Base-by-base conservation (phyloP, 148 eudicot species). In the Rhododendron williamsianum region DNA sequence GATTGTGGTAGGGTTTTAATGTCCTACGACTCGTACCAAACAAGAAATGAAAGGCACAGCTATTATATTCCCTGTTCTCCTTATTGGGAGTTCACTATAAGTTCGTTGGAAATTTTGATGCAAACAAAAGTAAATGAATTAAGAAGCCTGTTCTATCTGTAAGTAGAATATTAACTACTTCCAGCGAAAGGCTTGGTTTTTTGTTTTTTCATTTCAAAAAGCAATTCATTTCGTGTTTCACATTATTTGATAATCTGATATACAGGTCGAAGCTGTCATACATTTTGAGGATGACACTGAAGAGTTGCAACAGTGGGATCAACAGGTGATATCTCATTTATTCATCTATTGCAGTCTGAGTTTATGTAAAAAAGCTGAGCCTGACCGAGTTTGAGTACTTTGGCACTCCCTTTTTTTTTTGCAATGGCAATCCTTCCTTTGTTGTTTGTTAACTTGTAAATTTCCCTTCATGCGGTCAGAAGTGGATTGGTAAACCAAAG, bases 211-310 rank as follows among this genome's bases (percentile, higher is more conserved):
- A 19, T 25, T 30, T n/a, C 21, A 43, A 72, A 65, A 30, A 45
- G 38, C 52, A 74, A 43, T 82, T 86, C 4, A 9, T 33, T 67
- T 13, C 25, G 19, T 38, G n/a, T 35, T 46, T 19, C 15, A n/a
- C 72, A 74, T 35, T 15, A 12, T 48, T 35, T 23, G 27, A 52
- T 46, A 38, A 9, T 77, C 84, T 76, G 6, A 51, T 81, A 45
- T 76, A 27, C 91, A 97, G 99, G 99, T 97, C 46, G 98, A 97
- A 89, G 98, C 98, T 90, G 92, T 97, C 46, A 97, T 97, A 86
- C 99, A 97, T 93, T 97, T 97, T 86, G 98, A 95, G 87, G 99
- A 97, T 87, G 99, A 97, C 85, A 92, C 98, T 1, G 98, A 93
- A 85, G 99, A 95, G 92, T 86, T 97, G 87, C 98, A 95, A 83